Base-by-base conservation (phyloP, 2,329 filamentous ascomycete species). In the Colletotrichum tamarilloi region DNA sequence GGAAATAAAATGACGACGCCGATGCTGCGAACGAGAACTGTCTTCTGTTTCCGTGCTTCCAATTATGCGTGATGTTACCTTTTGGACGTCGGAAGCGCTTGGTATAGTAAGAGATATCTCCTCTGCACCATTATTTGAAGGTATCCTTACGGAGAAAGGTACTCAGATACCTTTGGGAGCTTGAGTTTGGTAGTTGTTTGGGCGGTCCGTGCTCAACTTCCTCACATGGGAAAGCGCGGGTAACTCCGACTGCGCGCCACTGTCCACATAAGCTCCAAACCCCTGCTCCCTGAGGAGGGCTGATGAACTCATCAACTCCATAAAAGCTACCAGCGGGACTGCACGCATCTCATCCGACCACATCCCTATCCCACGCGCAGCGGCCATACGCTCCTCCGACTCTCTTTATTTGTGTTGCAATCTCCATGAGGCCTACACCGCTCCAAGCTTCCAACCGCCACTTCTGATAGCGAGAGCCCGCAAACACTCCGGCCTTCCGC, bases 281-380 rank as follows among this genome's bases (percentile, higher is more conserved):
- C 72, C 72, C 68, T 74, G 72, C 58, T 72, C 68, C 35, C 35
- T 62, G 35, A 58, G 28, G 62, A 67, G 72, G 62, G 68, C 62
- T 72, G 57, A 67, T 74, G 72, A 74, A 53, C 67, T 73, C 70
- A 70, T 74, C 62, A 63, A 35, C 60, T 74, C 57, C 62, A 73
- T 72, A 67, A 67, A 62, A 67, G 62, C 72, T 72, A 24, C 68
- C 62, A 72, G 53, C 68, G 16, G 55, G 59, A 60, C 32, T 68
- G 35, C 52, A 73, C 70, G 60, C 38, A 65, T 62, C 67, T 67
- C 16, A 53, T 35, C 38, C 24, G 60, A 70, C 28, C 46, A 28
- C 46, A 38, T 57, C 28, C 26, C 32, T 26, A 65, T 56, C 22
- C 6, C 53, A 60, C 46, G 60, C 70, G 32, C 60, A 57, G 53